Conservation (phyloP, 306 rosid genomes). For the Styphnolobium japonicum region DNA sequence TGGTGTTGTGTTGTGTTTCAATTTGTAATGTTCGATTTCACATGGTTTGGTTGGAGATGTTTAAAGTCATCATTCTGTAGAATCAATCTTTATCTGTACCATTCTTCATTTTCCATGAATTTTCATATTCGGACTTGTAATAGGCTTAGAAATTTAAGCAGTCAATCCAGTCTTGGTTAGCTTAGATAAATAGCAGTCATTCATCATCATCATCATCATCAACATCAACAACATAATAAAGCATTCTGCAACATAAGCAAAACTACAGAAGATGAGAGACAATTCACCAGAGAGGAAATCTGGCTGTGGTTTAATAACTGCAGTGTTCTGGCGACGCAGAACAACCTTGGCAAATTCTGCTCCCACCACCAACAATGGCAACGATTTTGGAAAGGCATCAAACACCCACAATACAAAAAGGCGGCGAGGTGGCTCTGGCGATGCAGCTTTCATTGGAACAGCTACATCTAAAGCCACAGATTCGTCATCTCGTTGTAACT, state of each 20-base stretch:
- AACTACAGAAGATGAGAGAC: slow-evolving; percentile 43
- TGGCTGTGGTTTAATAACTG: slow-evolving; percentile 57
- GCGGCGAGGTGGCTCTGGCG: slow-evolving; percentile 30
- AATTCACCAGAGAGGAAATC: slow-evolving; percentile 44
- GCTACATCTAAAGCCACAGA: slow-evolving; percentile 2
- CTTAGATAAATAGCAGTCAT: background rate
- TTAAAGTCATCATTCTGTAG: background rate
- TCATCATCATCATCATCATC: background rate
- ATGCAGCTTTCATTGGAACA: background rate
- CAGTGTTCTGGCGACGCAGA: slow-evolving; percentile 45
- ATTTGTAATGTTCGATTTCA: background rate
- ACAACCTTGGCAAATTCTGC: slow-evolving; percentile 32
- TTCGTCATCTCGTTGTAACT: background rate
- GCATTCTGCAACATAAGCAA: background rate
- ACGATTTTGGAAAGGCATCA: slow-evolving; percentile 33
- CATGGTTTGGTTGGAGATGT: background rate
- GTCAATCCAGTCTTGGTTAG: background rate
- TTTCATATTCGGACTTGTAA: background rate
- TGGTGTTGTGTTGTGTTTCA: background rate
- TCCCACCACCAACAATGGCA: background rate
- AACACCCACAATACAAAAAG: slow-evolving; percentile 31
- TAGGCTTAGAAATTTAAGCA: background rate
- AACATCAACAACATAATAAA: background rate
- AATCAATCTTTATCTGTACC: background rate
- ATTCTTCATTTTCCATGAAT: background rate